phyloP scores from a whole-genome alignment of 176 grass and related monocot species.

The Carex scoparia region DNA sequence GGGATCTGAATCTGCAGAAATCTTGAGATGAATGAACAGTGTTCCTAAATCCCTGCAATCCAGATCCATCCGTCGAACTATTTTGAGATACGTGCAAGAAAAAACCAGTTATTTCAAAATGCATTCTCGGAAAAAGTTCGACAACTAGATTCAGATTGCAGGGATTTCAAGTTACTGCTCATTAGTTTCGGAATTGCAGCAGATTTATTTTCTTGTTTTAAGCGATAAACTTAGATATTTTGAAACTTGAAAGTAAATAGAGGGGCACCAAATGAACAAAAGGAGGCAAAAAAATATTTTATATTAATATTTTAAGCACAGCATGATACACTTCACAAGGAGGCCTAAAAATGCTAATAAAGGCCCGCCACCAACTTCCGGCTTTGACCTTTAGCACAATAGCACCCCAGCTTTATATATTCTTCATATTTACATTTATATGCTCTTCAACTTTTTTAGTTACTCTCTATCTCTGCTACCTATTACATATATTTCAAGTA shows the following conservation, averaged over 20 bases:
- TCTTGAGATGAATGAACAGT: too few relatives aligned
- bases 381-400: constrained; percentile 28
- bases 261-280: background rate
- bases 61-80: too few relatives aligned
- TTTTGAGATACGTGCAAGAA: too few relatives aligned
- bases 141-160: too few relatives aligned
- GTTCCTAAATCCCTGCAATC: too few relatives aligned
- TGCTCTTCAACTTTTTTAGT: background rate
- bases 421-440: constrained; percentile 28
- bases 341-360: constrained; percentile 21
- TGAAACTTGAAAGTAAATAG: background rate
- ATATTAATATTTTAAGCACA: constrained; percentile 1
- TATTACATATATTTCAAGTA: background rate
- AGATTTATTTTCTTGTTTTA: background rate
- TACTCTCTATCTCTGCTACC: background rate
- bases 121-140: too few relatives aligned
- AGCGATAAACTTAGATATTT: background rate
- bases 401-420: background rate
- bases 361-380: constrained; percentile 14
- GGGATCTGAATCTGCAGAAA: too few relatives aligned
- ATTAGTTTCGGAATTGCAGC: too few relatives aligned
- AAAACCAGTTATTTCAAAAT: too few relatives aligned
- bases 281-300: background rate
- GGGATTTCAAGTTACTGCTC: too few relatives aligned
- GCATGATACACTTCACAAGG: constrained; percentile 13